A percentile compares a stretch with the other conserved stretches of the same genome.
Evolutionary conservation across 768 basidiomycete species (phyloP).

Genomic region (Rhodocollybia butyracea): DNA sequence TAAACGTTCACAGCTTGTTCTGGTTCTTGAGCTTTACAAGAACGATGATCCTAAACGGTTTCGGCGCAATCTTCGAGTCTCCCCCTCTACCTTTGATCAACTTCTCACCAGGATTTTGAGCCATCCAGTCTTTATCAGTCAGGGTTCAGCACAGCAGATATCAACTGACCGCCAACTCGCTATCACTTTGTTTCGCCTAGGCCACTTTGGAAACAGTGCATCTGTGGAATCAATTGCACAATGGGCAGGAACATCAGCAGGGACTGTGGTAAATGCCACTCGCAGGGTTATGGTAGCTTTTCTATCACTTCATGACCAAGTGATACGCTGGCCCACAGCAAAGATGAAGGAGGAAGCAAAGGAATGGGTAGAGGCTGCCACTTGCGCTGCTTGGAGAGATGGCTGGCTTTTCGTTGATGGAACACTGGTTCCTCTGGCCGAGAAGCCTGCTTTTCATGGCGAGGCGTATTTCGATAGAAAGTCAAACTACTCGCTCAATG

Average conservation of each 20-base stretch:
- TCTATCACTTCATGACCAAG: constrained; percentile 25
- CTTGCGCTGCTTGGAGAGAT: constrained; percentile 30
- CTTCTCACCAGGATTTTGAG: constrained; percentile 10
- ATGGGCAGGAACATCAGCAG: constrained; percentile 23
- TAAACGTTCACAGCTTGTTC: neutral
- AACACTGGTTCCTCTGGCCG: constrained; percentile 13
- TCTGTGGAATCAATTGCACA: constrained; percentile 13
- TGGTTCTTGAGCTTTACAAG: neutral
- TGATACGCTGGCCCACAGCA: constrained; percentile 23
- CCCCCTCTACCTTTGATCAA: constrained; percentile 5
- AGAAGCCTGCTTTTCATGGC: constrained; percentile 21
- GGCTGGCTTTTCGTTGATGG: constrained; percentile 33
- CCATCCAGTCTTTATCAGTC: constrained; percentile 19
- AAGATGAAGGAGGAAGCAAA: constrained; percentile 33
- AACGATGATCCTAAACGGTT: neutral
- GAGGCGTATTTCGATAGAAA: constrained; percentile 33
- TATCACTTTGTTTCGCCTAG: constrained; percentile 18
- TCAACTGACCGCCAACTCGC: constrained; percentile 19
- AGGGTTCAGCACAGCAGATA: constrained; percentile 17
- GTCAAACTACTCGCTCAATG: constrained; percentile 32
- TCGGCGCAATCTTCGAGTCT: neutral
- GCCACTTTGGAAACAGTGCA: constrained; percentile 20
- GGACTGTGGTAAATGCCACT: constrained; percentile 26
- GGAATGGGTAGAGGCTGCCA: constrained; percentile 29
- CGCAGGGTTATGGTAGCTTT: constrained; percentile 14